Base-by-base conservation (phyloP, 108 stramenopile genomes). In the Hondaea fermentalgiana region DNA sequence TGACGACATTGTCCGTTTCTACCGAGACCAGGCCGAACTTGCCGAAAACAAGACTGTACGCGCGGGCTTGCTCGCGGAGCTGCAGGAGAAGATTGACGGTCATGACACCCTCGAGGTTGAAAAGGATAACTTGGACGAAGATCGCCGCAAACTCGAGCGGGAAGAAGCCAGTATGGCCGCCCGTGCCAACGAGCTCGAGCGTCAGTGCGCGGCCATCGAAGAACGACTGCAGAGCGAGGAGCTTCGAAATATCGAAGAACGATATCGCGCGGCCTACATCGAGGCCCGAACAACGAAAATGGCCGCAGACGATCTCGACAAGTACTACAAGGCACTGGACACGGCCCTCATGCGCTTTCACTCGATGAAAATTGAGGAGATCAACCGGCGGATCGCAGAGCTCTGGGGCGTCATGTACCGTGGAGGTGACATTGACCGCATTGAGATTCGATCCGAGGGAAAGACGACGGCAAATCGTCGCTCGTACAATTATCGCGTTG, bases 351-450 rank as follows among this genome's bases (percentile, higher is more conserved):
- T 96, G 53, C 91, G 91, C 23, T 99, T 95, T 92, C 99, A 99
- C 91, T 90, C 92, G 28, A 93, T 97, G 91, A 98, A 98, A 90
- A 98, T 99, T 87, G 95, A 87, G n/a, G 97, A 98, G 45, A 98
- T 99, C 91, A 99, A 99, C 93, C 96, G 97, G 76, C 97, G 97
- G 88, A 98, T 99, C 88, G 90, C 95, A 10, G 98, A 98, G 89
- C 94, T 99, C 4, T 99, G 99, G 99, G 89, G 93, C 51, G 87
- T 97, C 58, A 98, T 97, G 0, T 99, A 99, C 96, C 96, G 96
- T 88, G 99, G 99, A 6, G 94, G 96, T 76, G 99, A 99, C 89
- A 99, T 99, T 87, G 96, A 97, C 45, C 95, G 94, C 87, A 99
- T 99, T 90, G 93, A 96, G 88, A 95, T 99, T 69, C 17, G 23